Evolutionary conservation across 148 eudicot genomes (phyloP).

Genomic region (Tetragonia tetragonoides): DNA sequence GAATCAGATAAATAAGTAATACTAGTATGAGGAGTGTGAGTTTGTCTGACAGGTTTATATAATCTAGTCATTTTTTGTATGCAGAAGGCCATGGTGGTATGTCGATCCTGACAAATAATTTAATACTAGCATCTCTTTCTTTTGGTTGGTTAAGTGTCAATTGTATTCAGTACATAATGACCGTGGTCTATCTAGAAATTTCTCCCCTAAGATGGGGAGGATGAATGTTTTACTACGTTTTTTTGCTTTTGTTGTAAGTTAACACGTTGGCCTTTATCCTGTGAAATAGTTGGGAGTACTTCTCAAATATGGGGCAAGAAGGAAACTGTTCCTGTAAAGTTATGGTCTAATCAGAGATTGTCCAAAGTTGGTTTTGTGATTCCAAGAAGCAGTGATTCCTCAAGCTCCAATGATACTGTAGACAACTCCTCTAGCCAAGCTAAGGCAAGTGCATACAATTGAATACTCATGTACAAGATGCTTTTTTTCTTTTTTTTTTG

Average conservation of each 20-base stretch:
- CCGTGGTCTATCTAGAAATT: too few relatives aligned
- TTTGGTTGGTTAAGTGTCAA: too few relatives aligned
- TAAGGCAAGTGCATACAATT: constrained; percentile 40
- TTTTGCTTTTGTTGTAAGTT: neutral
- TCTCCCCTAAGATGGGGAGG: neutral
- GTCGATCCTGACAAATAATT: too few relatives aligned
- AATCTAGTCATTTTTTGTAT: too few relatives aligned
- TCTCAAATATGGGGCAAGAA: constrained; percentile 16
- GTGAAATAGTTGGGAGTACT: constrained; percentile 7
- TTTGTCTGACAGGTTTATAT: too few relatives aligned
- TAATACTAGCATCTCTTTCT: too few relatives aligned
- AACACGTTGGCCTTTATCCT: neutral
- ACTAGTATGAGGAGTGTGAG: too few relatives aligned
- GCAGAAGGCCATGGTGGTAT: too few relatives aligned
- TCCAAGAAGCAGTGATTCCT: constrained; percentile 45
- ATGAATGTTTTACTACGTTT: neutral
- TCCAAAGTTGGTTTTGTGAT: constrained; percentile 15
- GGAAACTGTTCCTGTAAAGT: neutral
- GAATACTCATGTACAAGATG: neutral
- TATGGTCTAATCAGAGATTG: constrained; percentile 16
- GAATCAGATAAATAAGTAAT: too few relatives aligned
- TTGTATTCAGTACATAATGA: too few relatives aligned
- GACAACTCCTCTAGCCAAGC: constrained; percentile 35
- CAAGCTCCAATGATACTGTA: constrained; percentile 34
- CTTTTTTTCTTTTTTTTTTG: neutral